Percentiles rank a stretch among this genome's conserved stretches.
Conservation (phyloP, 805 yeast species). For the Saccharomycopsis sp. region DNA sequence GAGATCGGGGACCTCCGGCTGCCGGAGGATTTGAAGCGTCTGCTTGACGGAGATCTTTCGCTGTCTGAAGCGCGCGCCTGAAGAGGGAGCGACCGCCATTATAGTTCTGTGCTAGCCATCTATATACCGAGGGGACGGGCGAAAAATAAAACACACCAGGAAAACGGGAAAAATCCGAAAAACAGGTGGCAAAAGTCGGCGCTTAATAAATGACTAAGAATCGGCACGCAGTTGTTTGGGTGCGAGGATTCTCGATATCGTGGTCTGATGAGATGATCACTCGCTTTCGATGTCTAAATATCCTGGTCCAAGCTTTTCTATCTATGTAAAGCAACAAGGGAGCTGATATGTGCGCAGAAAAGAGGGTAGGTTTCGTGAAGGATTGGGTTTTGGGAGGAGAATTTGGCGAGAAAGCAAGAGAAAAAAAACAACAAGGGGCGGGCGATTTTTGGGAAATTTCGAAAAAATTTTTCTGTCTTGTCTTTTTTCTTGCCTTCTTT, state of each 20-base stretch:
- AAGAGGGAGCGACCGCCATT: conserved; percentile 21
- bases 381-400: too few relatives aligned
- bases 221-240: too few relatives aligned
- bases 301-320: too few relatives aligned
- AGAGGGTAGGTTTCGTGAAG: not conserved
- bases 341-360: too few relatives aligned
- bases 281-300: too few relatives aligned
- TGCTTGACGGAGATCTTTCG: conserved; percentile 92
- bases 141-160: not conserved
- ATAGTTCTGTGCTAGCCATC: not conserved
- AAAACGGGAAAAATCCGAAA: not conserved
- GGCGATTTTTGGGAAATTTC: not conserved
- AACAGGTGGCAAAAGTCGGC: not conserved
- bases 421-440: not conserved
- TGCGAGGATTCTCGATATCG: too few relatives aligned
- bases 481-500: not conserved
- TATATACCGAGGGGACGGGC: not conserved
- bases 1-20: conserved; percentile 71
- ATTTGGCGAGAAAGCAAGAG: conserved; percentile 1
- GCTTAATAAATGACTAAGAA: not conserved
- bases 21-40: conserved; percentile 68
- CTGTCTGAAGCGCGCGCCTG: conserved; percentile 74
- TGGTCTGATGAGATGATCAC: too few relatives aligned
- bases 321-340: too few relatives aligned
- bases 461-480: not conserved